Conservation (phyloP, 257 asterid genomes). For the Mentha longifolia region DNA sequence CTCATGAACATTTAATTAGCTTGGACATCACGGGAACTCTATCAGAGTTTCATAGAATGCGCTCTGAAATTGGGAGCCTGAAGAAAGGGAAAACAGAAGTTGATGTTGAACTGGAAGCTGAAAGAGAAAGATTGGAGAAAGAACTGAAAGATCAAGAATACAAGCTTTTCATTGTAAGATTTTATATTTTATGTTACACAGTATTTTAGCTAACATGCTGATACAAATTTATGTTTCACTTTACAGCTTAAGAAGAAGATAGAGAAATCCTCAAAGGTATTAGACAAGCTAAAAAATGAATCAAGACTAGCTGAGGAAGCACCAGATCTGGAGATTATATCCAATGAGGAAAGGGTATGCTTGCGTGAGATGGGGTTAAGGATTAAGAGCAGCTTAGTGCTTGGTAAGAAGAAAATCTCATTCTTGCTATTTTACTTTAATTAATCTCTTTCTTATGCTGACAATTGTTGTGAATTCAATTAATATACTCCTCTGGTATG, state of each 20-base stretch:
- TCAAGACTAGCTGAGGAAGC: slow-evolving; percentile 57
- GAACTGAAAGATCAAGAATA: slow-evolving; percentile 69
- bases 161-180: slow-evolving; percentile 59
- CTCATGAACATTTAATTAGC: slow-evolving; percentile 42
- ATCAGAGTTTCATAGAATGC: slow-evolving; percentile 67
- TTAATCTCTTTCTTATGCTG: not conserved
- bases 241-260: slow-evolving; percentile 81
- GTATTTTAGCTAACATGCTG: slow-evolving; percentile 29
- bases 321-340: slow-evolving; percentile 68
- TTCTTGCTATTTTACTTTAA: slow-evolving; percentile 29
- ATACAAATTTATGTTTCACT: slow-evolving; percentile 30
- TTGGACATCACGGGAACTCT: slow-evolving; percentile 63
- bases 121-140: slow-evolving; percentile 63
- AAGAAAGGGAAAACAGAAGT: slow-evolving; percentile 42
- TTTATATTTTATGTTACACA: slow-evolving; percentile 28
- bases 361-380: slow-evolving; percentile 69
- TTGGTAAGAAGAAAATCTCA: slow-evolving; percentile 57
- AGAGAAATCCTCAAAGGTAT: slow-evolving; percentile 54
- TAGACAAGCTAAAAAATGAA: slow-evolving; percentile 55
- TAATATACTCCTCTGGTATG: not conserved
- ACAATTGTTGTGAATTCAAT: not conserved
- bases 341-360: slow-evolving; percentile 78
- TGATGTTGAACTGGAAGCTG: slow-evolving; percentile 65
- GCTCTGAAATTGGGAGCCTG: slow-evolving; percentile 43
- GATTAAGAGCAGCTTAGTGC: slow-evolving; percentile 67